These are phyloP conservation scores for Hyphopichia burtonii DNA, from an alignment of 1,139 yeast species.

Conservation along the genomic window DNA sequence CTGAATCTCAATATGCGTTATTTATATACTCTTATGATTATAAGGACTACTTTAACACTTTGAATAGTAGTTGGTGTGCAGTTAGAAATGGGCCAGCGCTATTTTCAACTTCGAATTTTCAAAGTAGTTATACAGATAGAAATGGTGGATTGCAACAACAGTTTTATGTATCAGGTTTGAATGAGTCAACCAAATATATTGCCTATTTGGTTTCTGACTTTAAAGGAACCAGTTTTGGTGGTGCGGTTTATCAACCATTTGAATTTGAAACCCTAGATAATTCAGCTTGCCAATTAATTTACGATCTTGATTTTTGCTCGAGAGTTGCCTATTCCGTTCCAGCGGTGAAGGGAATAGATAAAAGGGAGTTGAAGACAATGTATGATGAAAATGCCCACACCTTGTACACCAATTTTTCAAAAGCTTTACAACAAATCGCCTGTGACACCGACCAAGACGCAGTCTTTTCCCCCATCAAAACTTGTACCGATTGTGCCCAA, in stretches of 20 bases:
- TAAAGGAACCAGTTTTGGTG: conserved; percentile 50
- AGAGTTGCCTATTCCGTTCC: conserved; percentile 91
- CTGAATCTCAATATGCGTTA: conserved; percentile 40
- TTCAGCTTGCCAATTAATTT: conserved; percentile 69
- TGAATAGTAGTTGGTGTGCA: conserved; percentile 75
- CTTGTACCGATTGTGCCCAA: conserved; percentile 69
- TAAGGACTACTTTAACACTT: conserved; percentile 33
- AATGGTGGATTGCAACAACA: conserved; percentile 56
- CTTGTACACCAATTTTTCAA: conserved; percentile 64
- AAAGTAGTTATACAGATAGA: conserved; percentile 46
- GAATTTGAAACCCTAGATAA: conserved; percentile 58
- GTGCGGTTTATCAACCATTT: conserved; percentile 61
- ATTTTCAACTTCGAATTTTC: conserved; percentile 18
- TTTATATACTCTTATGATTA: conserved; percentile 46
- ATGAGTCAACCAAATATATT: conserved; percentile 59
- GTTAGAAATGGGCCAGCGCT: conserved; percentile 49
- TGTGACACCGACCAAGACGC: conserved; percentile 76
- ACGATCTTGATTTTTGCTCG: conserved; percentile 71
- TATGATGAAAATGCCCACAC: conserved; percentile 66
- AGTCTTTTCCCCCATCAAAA: conserved; percentile 66
- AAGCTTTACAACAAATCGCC: conserved; percentile 72
- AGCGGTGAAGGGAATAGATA: conserved; percentile 21
- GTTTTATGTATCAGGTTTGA: conserved; percentile 61
- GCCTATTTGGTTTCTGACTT: conserved; percentile 65
- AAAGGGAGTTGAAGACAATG: conserved; percentile 23